These are phyloP conservation scores for Amanita polypyramis DNA, from an alignment of 768 basidiomycete genomes.

Conservation along the genomic window DNA sequence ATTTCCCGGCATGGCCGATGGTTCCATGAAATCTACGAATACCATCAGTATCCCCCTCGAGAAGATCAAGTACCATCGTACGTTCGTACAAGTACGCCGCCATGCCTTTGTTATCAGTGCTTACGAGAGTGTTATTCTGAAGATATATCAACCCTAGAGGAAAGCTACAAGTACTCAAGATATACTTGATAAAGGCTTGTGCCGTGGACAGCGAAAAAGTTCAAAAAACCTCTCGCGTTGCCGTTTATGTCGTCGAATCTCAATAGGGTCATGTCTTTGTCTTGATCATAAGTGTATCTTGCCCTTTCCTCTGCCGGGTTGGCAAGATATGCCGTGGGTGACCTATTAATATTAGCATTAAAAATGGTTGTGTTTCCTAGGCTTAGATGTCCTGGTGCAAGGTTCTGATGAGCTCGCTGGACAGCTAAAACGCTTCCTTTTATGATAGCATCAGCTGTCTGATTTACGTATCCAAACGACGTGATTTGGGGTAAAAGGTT, in stretches of 20 bases:
- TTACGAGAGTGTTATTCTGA: slow-evolving; percentile 77
- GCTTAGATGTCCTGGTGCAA: slow-evolving; percentile 48
- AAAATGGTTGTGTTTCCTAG: slow-evolving; percentile 62
- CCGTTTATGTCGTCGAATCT: slow-evolving; percentile 53
- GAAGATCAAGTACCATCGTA: slow-evolving; percentile 18
- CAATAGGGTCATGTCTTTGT: slow-evolving; percentile 63
- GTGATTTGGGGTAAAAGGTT: slow-evolving; percentile 71
- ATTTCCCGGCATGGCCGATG: slow-evolving; percentile 56
- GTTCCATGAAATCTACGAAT: slow-evolving; percentile 47
- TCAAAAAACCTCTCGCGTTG: slow-evolving; percentile 53
- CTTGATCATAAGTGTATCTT: slow-evolving; percentile 58
- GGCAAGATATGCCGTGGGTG: slow-evolving; percentile 65
- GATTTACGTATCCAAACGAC: slow-evolving; percentile 59
- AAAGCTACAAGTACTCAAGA: too few relatives aligned
- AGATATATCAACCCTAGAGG: neutral
- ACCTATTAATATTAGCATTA: slow-evolving; percentile 64
- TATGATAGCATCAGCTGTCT: slow-evolving; percentile 66
- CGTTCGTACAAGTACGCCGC: slow-evolving; percentile 72
- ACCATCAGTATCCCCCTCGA: slow-evolving; percentile 1
- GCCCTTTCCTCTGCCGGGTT: slow-evolving; percentile 66
- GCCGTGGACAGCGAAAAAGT: slow-evolving; percentile 73
- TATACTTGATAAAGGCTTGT: slow-evolving; percentile 67
- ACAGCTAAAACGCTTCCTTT: slow-evolving; percentile 61
- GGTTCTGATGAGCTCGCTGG: slow-evolving; percentile 50
- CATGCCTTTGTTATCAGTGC: slow-evolving; percentile 81